Percentiles rank a stretch among this genome's conserved stretches.
These are phyloP conservation scores for Keithomyces neogunnii DNA, from an alignment of 2,329 filamentous ascomycete genomes.

Conservation along the genomic window DNA sequence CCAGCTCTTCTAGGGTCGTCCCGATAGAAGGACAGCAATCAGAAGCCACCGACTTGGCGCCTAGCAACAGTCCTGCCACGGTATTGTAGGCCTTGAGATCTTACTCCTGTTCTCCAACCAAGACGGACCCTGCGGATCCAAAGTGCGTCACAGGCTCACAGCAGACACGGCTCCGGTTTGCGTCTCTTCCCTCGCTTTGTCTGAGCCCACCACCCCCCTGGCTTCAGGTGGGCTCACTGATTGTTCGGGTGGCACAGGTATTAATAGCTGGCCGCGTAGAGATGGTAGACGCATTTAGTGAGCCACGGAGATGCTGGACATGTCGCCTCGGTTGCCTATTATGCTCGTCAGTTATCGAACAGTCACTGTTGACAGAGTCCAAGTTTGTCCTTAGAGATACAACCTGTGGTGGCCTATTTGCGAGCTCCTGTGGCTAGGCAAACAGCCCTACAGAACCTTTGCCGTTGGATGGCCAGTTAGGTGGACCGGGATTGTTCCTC, in stretches of 20 bases:
- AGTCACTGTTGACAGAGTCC: no score
- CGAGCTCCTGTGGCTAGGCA: not conserved
- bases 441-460: not conserved
- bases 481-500: slow-evolving; percentile 1
- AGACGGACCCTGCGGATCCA: slow-evolving; percentile 1
- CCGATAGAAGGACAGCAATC: not conserved
- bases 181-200: slow-evolving; percentile 1
- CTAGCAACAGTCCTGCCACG: not conserved
- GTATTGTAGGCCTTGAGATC: not conserved
- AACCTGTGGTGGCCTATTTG: not conserved
- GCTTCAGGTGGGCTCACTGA: not conserved
- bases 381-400: not conserved
- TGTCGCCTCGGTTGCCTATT: no score
- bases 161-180: not conserved
- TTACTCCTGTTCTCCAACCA: not conserved
- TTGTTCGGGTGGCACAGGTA: slow-evolving; percentile 2
- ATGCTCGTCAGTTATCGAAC: not conserved
- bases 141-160: slow-evolving; percentile 3
- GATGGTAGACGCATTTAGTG: not conserved
- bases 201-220: not conserved
- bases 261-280: not conserved
- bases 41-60: not conserved
- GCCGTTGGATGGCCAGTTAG: not conserved
- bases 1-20: not conserved
- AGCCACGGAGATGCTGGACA: not conserved